These are phyloP conservation scores for Pyronema omphalodes DNA, from an alignment of 495 filamentous ascomycete species.

Conservation along the genomic window DNA sequence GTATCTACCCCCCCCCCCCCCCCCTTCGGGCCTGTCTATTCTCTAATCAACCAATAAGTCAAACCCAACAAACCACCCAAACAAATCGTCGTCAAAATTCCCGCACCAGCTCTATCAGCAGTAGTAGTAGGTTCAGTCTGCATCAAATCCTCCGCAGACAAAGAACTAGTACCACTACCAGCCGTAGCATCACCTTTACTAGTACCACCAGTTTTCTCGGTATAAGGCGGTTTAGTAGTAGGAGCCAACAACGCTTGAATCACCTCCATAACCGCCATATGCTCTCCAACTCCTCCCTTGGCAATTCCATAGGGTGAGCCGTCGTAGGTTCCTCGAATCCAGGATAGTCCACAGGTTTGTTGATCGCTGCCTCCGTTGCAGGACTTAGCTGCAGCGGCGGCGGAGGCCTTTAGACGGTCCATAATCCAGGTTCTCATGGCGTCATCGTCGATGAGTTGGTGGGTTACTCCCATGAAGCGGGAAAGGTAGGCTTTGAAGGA, in stretches of 20 bases:
- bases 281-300: constrained; percentile 34
- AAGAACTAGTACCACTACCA: constrained; percentile 26
- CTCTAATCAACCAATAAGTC: constrained; percentile 27
- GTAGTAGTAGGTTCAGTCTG: constrained; percentile 19
- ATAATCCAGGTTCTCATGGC: constrained; percentile 44
- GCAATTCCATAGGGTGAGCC: constrained; percentile 24
- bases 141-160: constrained; percentile 7
- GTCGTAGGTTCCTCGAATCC: constrained; percentile 37
- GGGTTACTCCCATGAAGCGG: constrained; percentile 56
- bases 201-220: constrained; percentile 36
- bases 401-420: constrained; percentile 43
- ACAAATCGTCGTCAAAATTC: constrained; percentile 27
- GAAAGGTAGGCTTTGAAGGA: constrained; percentile 77
- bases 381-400: constrained; percentile 46
- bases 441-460: constrained; percentile 56
- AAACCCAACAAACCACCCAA: constrained; percentile 24
- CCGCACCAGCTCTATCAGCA: constrained; percentile 28
- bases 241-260: constrained; percentile 36
- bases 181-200: constrained; percentile 43
- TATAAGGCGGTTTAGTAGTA: constrained; percentile 32
- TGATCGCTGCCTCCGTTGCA: constrained; percentile 44
- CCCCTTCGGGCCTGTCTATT: too few relatives aligned
- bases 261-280: constrained; percentile 40
- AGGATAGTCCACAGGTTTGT: constrained; percentile 45
- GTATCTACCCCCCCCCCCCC: neutral